Evolutionary conservation across 2,329 filamentous ascomycete species (phyloP), one percentile per base, ranked within the genome.

Genomic region (Ceratocystis cubensis): DNA sequence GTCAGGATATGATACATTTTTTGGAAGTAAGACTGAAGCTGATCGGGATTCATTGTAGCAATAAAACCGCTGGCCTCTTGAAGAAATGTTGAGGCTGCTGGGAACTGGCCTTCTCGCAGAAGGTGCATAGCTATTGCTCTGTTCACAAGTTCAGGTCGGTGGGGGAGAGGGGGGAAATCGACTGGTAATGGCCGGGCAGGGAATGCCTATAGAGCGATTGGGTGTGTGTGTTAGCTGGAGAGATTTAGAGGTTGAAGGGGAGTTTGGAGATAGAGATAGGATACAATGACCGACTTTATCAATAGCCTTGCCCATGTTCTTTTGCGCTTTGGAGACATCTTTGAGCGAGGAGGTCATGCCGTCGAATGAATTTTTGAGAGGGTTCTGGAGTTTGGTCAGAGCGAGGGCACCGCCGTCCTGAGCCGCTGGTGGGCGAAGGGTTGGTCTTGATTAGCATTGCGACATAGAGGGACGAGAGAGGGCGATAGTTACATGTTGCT

Each of bases 91-190:
- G 87, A 85, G 13, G 93, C 93, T 1, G 96, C 92, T 25, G 81
- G 82, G 75, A 99, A 99, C 73, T 96, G 89, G 62, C 94, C 94
- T 77, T 97, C 93, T 50, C 94, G 89, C 48, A 99, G 82, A 25
- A 99, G 82, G 73, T 99, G 94, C 91, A 97, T 96, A 8, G 89
- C 89, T 71, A 99, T 95, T 5, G 94, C 93, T 66, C 92, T 85
- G 76, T 96, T 95, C 73, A 97, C 90, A 13, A 96, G 81, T 17
- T 82, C 80, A 3, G 88, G 82, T 70, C 95, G 86, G 33, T 69
- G 48, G 41, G 67, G 65, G 22, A 65, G 59, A 22, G 86, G 83
- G 1, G 84, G 86, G 75, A 96, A 85, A 44, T 91, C 50, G 41
- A 28, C 30, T 8, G 68, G 66, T n/a, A 69, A 72, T 91, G 86